Conservation (phyloP, 371 early-diverging fungal species). For the Parasitella parasitica region DNA sequence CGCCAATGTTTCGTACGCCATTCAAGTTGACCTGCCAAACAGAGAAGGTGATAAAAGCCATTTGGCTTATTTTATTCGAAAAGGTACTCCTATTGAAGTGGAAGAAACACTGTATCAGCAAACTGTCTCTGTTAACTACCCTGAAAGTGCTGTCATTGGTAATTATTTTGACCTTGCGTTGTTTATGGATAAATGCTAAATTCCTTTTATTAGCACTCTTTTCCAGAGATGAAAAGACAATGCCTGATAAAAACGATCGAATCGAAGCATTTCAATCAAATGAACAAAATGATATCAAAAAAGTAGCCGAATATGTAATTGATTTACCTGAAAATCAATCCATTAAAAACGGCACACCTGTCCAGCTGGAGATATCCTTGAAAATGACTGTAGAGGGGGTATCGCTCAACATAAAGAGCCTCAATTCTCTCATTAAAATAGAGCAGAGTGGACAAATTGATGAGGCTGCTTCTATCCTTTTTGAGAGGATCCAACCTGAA, state of each 20-base stretch:
- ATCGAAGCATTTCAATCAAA: not conserved
- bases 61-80: constrained; percentile 1
- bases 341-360: not conserved
- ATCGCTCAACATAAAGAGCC: not conserved
- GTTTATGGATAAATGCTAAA: too few relatives aligned
- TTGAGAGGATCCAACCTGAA: not conserved
- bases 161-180: too few relatives aligned
- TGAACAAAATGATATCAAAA: not conserved
- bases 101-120: not conserved
- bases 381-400: not conserved
- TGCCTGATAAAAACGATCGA: too few relatives aligned
- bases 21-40: not conserved
- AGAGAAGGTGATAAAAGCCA: not conserved
- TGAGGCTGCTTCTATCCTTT: not conserved
- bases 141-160: not conserved
- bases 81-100: not conserved
- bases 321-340: not conserved
- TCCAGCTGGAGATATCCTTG: not conserved
- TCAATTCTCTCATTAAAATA: not conserved
- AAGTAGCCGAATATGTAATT: not conserved
- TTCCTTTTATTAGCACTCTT: not conserved
- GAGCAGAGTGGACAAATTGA: not conserved
- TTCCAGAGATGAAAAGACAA: not conserved
- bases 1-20: constrained; percentile 19
- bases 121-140: not conserved